A percentile compares a stretch with the other conserved stretches of the same genome.
Evolutionary conservation across 1,284 basidiomycete genomes (phyloP).

Genomic region (Pseudozyma tsukubaensis): DNA sequence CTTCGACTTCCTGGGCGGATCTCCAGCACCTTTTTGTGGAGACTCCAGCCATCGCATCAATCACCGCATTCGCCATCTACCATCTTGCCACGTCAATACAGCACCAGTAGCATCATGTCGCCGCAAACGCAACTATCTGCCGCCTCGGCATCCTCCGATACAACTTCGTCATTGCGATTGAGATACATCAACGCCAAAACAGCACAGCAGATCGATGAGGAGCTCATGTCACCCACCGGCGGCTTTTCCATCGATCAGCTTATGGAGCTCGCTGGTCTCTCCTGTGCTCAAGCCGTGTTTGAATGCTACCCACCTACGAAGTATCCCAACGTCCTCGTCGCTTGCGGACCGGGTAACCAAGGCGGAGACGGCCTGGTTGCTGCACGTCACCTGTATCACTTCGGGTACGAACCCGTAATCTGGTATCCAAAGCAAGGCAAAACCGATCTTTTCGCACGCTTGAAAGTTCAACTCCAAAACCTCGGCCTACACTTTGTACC

Average conservation of each 20-base stretch:
- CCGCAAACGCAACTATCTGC: not conserved
- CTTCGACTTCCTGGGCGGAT: constrained; percentile 6
- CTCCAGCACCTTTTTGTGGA: constrained; percentile 13
- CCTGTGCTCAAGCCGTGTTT: constrained; percentile 89
- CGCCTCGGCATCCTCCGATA: not conserved
- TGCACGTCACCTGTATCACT: constrained; percentile 80
- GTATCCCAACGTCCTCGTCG: constrained; percentile 83
- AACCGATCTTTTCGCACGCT: constrained; percentile 71
- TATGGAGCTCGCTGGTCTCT: constrained; percentile 97
- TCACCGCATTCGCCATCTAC: not conserved
- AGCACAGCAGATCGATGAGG: constrained; percentile 59
- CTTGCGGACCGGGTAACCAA: constrained; percentile 86
- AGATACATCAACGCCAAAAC: constrained; percentile 58
- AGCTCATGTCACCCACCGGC: constrained; percentile 58
- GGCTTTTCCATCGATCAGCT: constrained; percentile 74
- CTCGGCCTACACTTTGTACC: constrained; percentile 76
- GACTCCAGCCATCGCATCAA: constrained; percentile 7
- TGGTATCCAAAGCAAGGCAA: constrained; percentile 67
- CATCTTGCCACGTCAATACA: not conserved
- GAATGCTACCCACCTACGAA: constrained; percentile 78
- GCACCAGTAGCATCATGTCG: not conserved
- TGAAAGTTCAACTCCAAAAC: constrained; percentile 87
- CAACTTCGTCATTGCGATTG: constrained; percentile 27
- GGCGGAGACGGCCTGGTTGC: constrained; percentile 97
- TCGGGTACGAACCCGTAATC: constrained; percentile 60